phyloP scores from a whole-genome alignment of 306 rosid species.

The Benincasa hispida region DNA sequence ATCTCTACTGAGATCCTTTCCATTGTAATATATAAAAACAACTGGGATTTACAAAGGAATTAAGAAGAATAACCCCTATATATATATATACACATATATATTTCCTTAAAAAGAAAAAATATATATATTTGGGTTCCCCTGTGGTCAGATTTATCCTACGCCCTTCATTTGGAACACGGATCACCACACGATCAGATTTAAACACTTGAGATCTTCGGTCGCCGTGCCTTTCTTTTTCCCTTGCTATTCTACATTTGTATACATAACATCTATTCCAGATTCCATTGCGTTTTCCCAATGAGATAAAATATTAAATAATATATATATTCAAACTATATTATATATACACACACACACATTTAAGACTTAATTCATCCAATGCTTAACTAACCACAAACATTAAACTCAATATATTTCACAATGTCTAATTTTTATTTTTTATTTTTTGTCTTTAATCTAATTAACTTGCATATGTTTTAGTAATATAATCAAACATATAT shows the following conservation, averaged over 20 bases:
- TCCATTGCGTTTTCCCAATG: constrained; percentile 4
- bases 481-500: no score
- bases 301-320: background rate
- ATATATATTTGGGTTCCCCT: background rate
- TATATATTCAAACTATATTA: no score
- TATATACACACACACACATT: background rate
- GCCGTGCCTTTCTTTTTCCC: background rate
- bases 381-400: background rate
- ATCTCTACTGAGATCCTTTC: background rate
- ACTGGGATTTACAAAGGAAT: background rate
- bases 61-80: background rate
- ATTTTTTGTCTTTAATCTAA: no score
- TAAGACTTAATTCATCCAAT: background rate
- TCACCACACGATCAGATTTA: background rate
- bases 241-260: background rate
- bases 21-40: background rate
- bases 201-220: background rate
- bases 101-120: background rate
- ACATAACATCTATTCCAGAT: background rate
- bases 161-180: background rate
- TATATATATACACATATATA: no score
- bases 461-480: no score
- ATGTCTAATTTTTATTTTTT: background rate
- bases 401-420: background rate
- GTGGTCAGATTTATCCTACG: background rate